Percentiles rank a stretch among this genome's conserved stretches.
Conservation (phyloP, 495 filamentous ascomycete genomes). For the Chlorociboria aeruginascens region DNA sequence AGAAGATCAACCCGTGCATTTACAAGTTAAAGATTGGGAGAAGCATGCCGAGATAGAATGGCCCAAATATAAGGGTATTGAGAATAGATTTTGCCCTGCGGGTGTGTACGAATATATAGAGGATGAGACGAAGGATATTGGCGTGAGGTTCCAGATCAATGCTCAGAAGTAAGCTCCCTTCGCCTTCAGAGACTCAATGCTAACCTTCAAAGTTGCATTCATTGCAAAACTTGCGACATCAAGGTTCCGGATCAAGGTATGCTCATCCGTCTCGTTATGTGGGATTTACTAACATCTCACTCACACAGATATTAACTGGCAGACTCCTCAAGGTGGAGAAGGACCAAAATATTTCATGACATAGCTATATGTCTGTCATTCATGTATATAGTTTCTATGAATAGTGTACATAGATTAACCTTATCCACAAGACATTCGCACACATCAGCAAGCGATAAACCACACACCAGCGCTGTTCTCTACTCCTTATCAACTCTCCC, state of each 20-base stretch:
- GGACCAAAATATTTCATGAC: slow-evolving; percentile 97
- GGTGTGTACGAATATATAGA: slow-evolving; percentile 98
- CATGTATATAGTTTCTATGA: no score
- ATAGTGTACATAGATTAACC: no score
- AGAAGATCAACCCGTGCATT: slow-evolving; percentile 93
- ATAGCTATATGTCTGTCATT: slow-evolving; percentile 22
- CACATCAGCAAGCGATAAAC: no score
- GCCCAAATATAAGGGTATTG: slow-evolving; percentile 81
- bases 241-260: slow-evolving; percentile 95
- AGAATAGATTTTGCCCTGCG: slow-evolving; percentile 98
- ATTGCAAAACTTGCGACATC: slow-evolving; percentile 99
- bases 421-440: no score
- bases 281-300: slow-evolving; percentile 43
- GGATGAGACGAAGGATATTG: slow-evolving; percentile 67
- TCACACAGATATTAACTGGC: slow-evolving; percentile 90
- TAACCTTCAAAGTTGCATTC: slow-evolving; percentile 65
- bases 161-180: slow-evolving; percentile 72
- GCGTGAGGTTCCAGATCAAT: slow-evolving; percentile 95
- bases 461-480: no score
- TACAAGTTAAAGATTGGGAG: slow-evolving; percentile 92
- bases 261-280: slow-evolving; percentile 34
- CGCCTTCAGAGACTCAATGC: slow-evolving; percentile 4
- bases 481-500: no score
- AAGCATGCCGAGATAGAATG: slow-evolving; percentile 71
- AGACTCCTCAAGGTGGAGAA: slow-evolving; percentile 89